These are phyloP conservation scores for Calonectria hawksworthii DNA, from an alignment of 2,329 filamentous ascomycete genomes.

Conservation along the genomic window DNA sequence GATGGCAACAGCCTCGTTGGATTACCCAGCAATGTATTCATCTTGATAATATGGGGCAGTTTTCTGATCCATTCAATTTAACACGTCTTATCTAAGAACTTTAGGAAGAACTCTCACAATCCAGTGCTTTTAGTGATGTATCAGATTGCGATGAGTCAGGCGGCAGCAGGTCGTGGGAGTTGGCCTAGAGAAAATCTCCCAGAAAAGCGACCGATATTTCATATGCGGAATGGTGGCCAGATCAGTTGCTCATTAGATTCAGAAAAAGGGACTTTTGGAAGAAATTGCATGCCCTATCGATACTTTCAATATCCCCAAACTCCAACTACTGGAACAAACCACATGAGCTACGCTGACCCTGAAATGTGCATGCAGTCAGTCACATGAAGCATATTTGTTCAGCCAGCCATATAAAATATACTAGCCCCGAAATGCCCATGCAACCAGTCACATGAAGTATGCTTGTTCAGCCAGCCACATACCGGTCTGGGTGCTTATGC, in stretches of 20 bases:
- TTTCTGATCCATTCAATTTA: neutral
- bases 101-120: neutral
- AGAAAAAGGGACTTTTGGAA: neutral
- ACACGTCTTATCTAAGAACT: neutral
- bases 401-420: neutral
- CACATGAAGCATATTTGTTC: neutral
- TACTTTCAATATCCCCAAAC: neutral
- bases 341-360: neutral
- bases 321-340: neutral
- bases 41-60: neutral
- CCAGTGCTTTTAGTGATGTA: neutral
- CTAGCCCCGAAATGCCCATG: neutral
- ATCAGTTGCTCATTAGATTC: neutral
- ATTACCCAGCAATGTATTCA: neutral
- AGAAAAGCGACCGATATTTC: neutral
- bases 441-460: too few species aligned
- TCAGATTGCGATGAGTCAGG: neutral
- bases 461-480: neutral
- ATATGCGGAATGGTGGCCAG: neutral
- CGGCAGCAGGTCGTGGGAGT: neutral
- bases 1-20: neutral
- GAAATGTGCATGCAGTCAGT: neutral
- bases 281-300: neutral
- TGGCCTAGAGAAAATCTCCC: neutral
- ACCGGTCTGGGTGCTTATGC: neutral